phyloP scores from a whole-genome alignment of 2,329 filamentous ascomycete species.

The Xylaria sp. region DNA sequence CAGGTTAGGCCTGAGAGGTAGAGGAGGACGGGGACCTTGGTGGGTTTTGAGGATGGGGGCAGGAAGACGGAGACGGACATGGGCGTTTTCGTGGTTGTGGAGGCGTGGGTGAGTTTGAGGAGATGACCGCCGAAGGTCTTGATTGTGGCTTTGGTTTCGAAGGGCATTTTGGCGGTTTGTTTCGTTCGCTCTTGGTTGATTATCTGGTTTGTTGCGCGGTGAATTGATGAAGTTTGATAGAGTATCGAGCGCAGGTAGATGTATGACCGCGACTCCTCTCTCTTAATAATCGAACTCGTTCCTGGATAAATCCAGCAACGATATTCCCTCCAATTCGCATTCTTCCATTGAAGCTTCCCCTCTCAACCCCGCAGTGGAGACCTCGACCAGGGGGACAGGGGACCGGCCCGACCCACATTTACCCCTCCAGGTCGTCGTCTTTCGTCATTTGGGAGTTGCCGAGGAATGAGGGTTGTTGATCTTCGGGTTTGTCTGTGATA shows the following conservation, averaged over 20 bases:
- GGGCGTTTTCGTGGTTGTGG: slow-evolving; percentile 70
- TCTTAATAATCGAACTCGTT: too few species aligned
- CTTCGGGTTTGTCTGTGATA: too few species aligned
- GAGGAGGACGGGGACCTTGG: slow-evolving; percentile 73
- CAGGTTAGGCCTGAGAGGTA: slow-evolving; percentile 94
- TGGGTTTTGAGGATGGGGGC: slow-evolving; percentile 56
- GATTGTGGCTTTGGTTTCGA: slow-evolving; percentile 86
- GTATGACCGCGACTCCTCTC: neutral
- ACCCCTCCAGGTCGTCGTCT: neutral
- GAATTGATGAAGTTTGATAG: too few species aligned
- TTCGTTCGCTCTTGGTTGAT: neutral
- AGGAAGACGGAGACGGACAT: slow-evolving; percentile 94
- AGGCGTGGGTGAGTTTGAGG: slow-evolving; percentile 85
- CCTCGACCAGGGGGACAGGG: neutral
- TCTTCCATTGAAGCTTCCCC: neutral
- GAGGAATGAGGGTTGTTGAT: too few species aligned
- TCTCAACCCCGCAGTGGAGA: neutral
- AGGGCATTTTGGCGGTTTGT: slow-evolving; percentile 55
- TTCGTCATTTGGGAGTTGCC: neutral
- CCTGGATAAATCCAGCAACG: too few species aligned
- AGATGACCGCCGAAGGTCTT: slow-evolving; percentile 90
- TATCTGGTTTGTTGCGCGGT: neutral
- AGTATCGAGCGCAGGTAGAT: neutral
- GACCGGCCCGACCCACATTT: neutral
- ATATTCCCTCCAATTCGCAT: neutral